Percentiles rank a stretch among this genome's conserved stretches.
Evolutionary conservation across 768 basidiomycete genomes (phyloP).

Genomic region (Calocybe gangraenosa): DNA sequence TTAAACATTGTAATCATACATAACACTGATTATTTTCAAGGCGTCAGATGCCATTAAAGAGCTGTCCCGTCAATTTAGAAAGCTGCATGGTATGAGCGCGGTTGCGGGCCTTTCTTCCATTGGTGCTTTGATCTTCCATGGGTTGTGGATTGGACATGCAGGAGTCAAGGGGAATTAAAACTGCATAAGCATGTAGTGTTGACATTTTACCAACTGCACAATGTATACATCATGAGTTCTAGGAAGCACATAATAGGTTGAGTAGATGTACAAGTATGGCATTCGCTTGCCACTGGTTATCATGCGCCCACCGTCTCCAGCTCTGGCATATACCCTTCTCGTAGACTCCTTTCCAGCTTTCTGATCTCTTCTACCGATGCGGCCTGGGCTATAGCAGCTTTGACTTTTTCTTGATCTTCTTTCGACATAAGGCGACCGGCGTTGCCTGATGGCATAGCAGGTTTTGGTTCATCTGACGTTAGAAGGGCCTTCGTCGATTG

Average conservation of each 20-base stretch:
- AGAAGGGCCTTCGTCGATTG: slow-evolving; percentile 57
- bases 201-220: slow-evolving; percentile 10
- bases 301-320: slow-evolving; percentile 77
- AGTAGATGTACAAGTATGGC: slow-evolving; percentile 27
- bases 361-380: slow-evolving; percentile 88
- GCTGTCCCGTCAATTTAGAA: slow-evolving; percentile 61
- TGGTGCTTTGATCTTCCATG: slow-evolving; percentile 61
- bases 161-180: slow-evolving; percentile 40
- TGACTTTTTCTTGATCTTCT: slow-evolving; percentile 85
- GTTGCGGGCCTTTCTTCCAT: slow-evolving; percentile 61
- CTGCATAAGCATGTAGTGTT: slow-evolving; percentile 5
- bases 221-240: slow-evolving; percentile 12
- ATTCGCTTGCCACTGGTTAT: slow-evolving; percentile 18
- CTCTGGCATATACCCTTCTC: slow-evolving; percentile 80
- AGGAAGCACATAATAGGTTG: slow-evolving; percentile 11
- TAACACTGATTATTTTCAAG: slow-evolving; percentile 25
- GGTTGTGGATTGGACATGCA: slow-evolving; percentile 61
- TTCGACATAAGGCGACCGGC: slow-evolving; percentile 88
- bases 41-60: slow-evolving; percentile 67
- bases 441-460: slow-evolving; percentile 49
- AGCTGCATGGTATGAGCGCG: slow-evolving; percentile 66
- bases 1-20: too few relatives aligned
- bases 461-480: slow-evolving; percentile 78
- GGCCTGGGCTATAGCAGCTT: slow-evolving; percentile 85
- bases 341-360: slow-evolving; percentile 73